These are phyloP conservation scores for Cutaneotrichosporon dermatis DNA, from an alignment of 1,284 basidiomycete species.

Conservation along the genomic window DNA sequence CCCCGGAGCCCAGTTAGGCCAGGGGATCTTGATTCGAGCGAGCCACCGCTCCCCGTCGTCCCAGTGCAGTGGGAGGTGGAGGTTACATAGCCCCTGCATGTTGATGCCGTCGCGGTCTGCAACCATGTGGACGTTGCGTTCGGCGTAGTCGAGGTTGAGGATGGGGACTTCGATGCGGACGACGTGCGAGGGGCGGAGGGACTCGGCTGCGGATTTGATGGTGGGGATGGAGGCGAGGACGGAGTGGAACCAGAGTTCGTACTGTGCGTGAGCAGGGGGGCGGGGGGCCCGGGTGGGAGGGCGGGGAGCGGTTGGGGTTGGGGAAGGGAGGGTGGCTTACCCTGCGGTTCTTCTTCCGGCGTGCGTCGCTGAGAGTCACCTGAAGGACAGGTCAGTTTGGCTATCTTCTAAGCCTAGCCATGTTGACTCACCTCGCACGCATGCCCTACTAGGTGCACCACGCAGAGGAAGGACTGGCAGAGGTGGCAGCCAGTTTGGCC, in stretches of 20 bases:
- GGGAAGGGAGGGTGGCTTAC: too few species aligned
- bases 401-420: too few species aligned
- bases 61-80: background rate
- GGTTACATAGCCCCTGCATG: background rate
- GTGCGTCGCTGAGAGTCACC: too few species aligned
- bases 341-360: too few species aligned
- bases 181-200: background rate
- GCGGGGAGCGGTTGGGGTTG: too few species aligned
- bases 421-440: too few species aligned
- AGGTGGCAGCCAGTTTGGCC: too few species aligned
- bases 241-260: background rate
- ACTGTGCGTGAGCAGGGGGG: too few species aligned
- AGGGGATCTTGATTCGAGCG: background rate
- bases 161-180: background rate
- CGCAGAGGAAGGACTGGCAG: too few species aligned
- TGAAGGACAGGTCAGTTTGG: too few species aligned
- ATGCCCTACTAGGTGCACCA: too few species aligned
- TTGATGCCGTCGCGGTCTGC: background rate
- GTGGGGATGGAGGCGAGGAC: background rate
- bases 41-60: background rate
- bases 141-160: background rate
- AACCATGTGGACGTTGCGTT: background rate
- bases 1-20: background rate
- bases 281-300: too few species aligned
- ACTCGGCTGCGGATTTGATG: background rate